Evolutionary conservation across 2,329 filamentous ascomycete genomes (phyloP).

Genomic region (Diaporthe citrichinensis): DNA sequence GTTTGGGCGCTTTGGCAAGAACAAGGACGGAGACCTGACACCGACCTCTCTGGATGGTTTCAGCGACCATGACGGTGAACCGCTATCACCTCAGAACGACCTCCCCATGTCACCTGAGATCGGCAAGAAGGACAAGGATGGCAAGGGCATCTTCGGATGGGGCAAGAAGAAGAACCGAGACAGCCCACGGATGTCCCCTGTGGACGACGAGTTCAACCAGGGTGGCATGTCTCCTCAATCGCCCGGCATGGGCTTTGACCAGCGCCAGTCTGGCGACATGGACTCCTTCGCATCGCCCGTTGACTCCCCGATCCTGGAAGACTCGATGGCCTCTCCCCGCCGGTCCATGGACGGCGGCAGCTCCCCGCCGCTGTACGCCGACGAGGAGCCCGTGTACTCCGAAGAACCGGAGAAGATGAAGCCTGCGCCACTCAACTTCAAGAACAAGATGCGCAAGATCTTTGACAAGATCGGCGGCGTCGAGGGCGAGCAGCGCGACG

Average conservation of each 20-base stretch:
- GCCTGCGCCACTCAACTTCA: conserved; percentile 12
- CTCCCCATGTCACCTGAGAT: background rate
- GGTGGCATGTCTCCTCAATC: background rate
- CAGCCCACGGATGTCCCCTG: background rate
- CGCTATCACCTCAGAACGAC: background rate
- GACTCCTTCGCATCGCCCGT: background rate
- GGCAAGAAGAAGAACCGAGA: background rate
- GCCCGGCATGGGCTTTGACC: background rate
- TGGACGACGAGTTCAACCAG: background rate
- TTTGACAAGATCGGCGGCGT: conserved; percentile 19
- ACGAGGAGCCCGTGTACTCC: background rate
- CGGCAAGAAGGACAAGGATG: conserved; percentile 15
- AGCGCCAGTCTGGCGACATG: background rate
- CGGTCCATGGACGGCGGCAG: background rate
- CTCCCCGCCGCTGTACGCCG: conserved; percentile 2
- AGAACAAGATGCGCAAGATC: conserved; percentile 17
- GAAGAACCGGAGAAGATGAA: conserved; percentile 9
- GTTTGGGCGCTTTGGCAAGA: conserved; percentile 1
- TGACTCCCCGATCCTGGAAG: background rate
- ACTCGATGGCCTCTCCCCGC: background rate
- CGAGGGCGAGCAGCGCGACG: background rate
- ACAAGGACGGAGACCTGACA: background rate
- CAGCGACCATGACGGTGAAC: background rate
- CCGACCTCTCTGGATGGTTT: background rate
- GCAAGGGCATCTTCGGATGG: background rate